Percentiles rank a stretch among this genome's conserved stretches.
These are phyloP conservation scores for Houttuynia cordata DNA, from an alignment of 164 flowering plant genomes.

Conservation along the genomic window DNA sequence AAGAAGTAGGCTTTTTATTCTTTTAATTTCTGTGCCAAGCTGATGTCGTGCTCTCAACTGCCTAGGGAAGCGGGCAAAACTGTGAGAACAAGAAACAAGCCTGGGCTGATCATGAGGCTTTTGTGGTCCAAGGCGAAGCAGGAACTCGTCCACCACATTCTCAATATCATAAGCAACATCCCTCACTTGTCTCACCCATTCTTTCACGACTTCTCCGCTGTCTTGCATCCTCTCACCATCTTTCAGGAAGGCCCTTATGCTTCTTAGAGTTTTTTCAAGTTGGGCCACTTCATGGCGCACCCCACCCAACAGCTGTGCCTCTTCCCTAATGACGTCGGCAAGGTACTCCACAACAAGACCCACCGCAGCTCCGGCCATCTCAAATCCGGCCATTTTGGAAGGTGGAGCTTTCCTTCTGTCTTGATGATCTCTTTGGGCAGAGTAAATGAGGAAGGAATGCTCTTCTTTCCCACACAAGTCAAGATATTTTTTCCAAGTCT, in stretches of 20 bases:
- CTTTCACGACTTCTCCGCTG: not conserved
- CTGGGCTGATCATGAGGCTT: too few species aligned
- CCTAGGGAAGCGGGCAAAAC: too few species aligned
- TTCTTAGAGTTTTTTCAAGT: not conserved
- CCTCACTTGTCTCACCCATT: not conserved
- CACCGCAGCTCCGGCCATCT: too few species aligned
- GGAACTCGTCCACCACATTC: not conserved
- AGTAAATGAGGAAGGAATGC: conserved; percentile 2
- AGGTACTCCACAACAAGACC: too few species aligned
- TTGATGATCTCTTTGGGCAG: too few species aligned
- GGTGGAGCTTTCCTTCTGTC: too few species aligned
- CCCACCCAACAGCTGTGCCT: too few species aligned
- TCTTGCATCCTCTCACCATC: not conserved
- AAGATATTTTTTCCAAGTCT: too few species aligned
- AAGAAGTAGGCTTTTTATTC: not conserved
- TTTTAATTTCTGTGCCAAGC: not conserved
- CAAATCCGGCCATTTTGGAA: too few species aligned
- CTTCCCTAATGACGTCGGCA: too few species aligned
- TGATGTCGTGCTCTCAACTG: not conserved
- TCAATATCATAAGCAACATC: not conserved
- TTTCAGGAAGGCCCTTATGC: not conserved
- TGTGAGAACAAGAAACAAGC: too few species aligned
- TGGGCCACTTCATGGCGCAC: not conserved
- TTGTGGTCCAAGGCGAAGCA: not conserved
- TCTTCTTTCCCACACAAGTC: too few species aligned